These are phyloP conservation scores for Aschersonia sp. DNA, from an alignment of 2,329 filamentous ascomycete species.

Conservation along the genomic window DNA sequence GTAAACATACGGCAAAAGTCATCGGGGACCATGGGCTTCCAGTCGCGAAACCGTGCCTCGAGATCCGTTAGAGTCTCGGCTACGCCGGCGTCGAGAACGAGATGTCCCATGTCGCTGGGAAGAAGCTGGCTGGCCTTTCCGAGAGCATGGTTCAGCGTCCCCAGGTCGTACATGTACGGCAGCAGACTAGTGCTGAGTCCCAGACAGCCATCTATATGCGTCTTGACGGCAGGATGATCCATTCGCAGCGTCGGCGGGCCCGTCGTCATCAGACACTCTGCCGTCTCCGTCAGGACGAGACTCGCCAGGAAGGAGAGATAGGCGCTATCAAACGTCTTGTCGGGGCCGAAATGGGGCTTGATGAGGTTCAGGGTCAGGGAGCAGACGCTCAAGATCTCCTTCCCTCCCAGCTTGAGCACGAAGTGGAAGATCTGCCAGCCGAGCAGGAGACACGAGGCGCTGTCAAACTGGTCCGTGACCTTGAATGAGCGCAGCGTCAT, in stretches of 20 bases:
- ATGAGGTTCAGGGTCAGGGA: conserved; percentile 8
- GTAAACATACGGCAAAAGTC: conserved; percentile 8
- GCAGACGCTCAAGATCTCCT: conserved; percentile 7
- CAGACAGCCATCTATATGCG: conserved; percentile 11
- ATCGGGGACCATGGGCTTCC: conserved; percentile 10
- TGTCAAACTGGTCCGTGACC: conserved; percentile 3
- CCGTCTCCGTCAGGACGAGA: conserved; percentile 10
- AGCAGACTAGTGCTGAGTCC: conserved; percentile 11
- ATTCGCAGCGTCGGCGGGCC: conserved; percentile 9
- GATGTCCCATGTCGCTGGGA: not conserved
- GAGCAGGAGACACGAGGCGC: conserved; percentile 8
- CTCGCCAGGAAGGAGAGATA: conserved; percentile 7
- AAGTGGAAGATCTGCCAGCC: conserved; percentile 9
- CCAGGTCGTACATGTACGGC: conserved; percentile 12
- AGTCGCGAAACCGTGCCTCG: conserved; percentile 5
- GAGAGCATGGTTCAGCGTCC: conserved; percentile 9
- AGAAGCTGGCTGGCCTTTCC: not conserved
- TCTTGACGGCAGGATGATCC: conserved; percentile 2
- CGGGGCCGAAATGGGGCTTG: conserved; percentile 7
- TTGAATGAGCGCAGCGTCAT: conserved; percentile 5
- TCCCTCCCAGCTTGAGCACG: conserved; percentile 4
- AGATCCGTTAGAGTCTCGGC: conserved; percentile 3
- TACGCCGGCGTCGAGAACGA: not conserved
- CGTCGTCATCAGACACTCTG: conserved; percentile 10
- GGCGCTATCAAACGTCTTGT: not conserved